Base-by-base conservation (phyloP, 805 yeast genomes). In the Ogataea nonfermentans region DNA sequence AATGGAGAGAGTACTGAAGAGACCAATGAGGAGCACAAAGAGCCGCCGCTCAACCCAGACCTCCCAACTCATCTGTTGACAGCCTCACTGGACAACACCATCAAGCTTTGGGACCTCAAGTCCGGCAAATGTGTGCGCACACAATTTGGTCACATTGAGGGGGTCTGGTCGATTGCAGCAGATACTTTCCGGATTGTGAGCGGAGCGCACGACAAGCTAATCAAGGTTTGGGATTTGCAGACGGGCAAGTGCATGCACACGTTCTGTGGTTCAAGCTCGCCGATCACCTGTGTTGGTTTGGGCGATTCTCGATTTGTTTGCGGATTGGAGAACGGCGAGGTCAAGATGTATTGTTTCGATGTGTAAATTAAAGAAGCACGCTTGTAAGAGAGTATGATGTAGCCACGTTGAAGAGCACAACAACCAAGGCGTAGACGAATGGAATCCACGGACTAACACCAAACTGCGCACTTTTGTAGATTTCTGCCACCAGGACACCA, bases 401-500 rank as follows among this genome's bases (percentile, higher is more conserved):
- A 24, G 82, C 68, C 24, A 87, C 71, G 55, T 84, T 78, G 59
- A 76, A 84, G 29, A 88, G 56, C 5, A 85, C 70, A 50, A 79
- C 80, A 4, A 84, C 74, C 2, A 84, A 61, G 0, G 80, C 95
- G 78, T 90, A 86, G 40, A 84, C 74, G 49, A 91, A 73, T 0
- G 99, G 98, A 6, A 91, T 78, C 99, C 99, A 91, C 0, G 97
- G 86, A 9, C 95, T 82, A 95, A 93, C 86, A 15, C 84, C 75
- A 52, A 91, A 78, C 16, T 83, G 71, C 0, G 95, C 95, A 0
- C 95, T 79, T 39, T 73, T 69, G 63, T 90, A 90, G 6, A 89
- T 74, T 1, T 88, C 84, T 24, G 81, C 81, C 12, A 85, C 57
- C 29, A 93, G 57, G 9, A 89, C 67, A 0, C 96, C 97, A 28